A percentile compares a stretch with the other conserved stretches of the same genome.
Evolutionary conservation across 1,284 basidiomycete genomes (phyloP).

Genomic region (Cystobasidiaceae sp.): DNA sequence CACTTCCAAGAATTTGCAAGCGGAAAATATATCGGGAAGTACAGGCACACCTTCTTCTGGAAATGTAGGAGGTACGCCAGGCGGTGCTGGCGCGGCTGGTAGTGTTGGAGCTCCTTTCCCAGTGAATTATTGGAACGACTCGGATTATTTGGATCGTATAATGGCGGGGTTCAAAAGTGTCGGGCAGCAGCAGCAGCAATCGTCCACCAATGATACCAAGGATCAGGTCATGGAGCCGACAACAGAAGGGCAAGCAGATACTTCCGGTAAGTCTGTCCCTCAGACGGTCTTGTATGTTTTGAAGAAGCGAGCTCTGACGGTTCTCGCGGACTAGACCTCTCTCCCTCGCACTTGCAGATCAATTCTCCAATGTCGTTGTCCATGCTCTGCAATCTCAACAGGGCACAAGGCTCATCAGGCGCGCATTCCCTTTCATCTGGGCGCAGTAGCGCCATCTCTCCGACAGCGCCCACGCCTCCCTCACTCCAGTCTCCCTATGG

Average conservation of each 20-base stretch:
- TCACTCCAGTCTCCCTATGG: neutral
- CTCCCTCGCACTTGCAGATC: neutral
- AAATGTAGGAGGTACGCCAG: neutral
- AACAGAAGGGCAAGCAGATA: too few relatives aligned
- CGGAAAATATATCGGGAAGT: neutral
- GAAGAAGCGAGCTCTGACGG: too few relatives aligned
- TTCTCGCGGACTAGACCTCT: too few relatives aligned
- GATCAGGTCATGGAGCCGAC: too few relatives aligned
- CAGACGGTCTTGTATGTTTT: too few relatives aligned
- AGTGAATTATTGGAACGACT: constrained; percentile 15
- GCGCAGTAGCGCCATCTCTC: neutral
- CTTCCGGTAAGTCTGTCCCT: too few relatives aligned
- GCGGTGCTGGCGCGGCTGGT: neutral
- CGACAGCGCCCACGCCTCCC: neutral
- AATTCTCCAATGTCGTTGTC: neutral
- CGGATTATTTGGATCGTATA: constrained; percentile 7
- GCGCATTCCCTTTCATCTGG: constrained; percentile 1
- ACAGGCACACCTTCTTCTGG: neutral
- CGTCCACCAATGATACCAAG: neutral
- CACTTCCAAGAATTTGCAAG: neutral
- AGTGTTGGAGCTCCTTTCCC: constrained; percentile 3
- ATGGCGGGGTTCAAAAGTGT: constrained; percentile 5
- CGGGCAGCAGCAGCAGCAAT: neutral
- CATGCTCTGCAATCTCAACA: neutral
- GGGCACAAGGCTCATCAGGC: neutral